Conservation (phyloP, 1,139 yeast species). For the Yamadazyma siamensis region DNA sequence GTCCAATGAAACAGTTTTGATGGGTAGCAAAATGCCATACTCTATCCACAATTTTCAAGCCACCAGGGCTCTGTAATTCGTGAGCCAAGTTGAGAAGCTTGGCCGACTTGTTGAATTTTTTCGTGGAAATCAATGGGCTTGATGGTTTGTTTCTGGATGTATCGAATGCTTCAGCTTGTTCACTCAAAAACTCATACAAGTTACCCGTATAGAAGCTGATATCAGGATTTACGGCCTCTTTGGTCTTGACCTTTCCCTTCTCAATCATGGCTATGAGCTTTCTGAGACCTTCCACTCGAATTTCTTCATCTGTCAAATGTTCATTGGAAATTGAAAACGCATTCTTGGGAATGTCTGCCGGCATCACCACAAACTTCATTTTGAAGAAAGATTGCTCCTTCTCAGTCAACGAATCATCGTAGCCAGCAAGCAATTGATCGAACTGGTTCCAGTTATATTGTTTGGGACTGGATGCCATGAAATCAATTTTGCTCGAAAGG, state of each 20-base stretch:
- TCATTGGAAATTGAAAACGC: constrained; percentile 54
- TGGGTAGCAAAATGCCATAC: constrained; percentile 89
- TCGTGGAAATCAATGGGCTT: constrained; percentile 30
- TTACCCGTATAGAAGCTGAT: constrained; percentile 87
- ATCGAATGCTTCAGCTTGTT: constrained; percentile 31
- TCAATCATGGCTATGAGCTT: constrained; percentile 67
- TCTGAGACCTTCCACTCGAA: constrained; percentile 81
- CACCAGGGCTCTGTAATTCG: constrained; percentile 69
- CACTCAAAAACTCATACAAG: constrained; percentile 58
- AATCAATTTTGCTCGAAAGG: constrained; percentile 55
- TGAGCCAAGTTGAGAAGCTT: constrained; percentile 49
- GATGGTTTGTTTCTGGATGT: constrained; percentile 32
- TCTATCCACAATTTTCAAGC: constrained; percentile 65
- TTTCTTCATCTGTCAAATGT: constrained; percentile 72
- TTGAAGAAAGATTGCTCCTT: constrained; percentile 58
- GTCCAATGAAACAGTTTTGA: constrained; percentile 77
- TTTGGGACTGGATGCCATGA: constrained; percentile 49
- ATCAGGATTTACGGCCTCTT: constrained; percentile 54
- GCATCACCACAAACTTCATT: constrained; percentile 80
- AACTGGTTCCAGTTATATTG: constrained; percentile 84
- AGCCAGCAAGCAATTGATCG: constrained; percentile 89
- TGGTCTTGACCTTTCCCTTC: constrained; percentile 36
- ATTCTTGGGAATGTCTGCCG: constrained; percentile 65
- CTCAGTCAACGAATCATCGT: constrained; percentile 64
- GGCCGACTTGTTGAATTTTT: constrained; percentile 35